Conservation (phyloP, 331 rosid genomes). For the Cydonia oblonga region DNA sequence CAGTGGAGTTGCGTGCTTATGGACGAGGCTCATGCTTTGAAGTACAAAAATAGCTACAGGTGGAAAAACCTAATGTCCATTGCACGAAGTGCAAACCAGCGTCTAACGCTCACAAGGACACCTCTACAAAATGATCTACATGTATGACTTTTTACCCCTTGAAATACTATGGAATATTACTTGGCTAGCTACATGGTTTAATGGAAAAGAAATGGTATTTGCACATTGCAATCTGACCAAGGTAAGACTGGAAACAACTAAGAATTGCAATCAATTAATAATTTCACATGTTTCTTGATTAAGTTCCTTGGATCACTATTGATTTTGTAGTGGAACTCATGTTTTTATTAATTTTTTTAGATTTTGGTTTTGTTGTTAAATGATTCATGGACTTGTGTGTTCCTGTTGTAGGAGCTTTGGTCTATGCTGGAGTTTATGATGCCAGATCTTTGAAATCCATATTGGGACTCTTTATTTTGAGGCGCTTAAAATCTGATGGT, state of each 20-base stretch:
- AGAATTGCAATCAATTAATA: not conserved
- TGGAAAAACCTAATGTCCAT: constrained; percentile 94
- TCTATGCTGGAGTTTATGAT: constrained; percentile 91
- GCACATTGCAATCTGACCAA: no score
- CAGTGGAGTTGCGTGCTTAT: constrained; percentile 92
- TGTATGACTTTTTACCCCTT: constrained; percentile 18
- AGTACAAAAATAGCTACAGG: constrained; percentile 86
- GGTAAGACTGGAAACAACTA: not conserved
- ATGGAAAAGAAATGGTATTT: no score
- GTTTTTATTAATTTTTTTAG: not conserved
- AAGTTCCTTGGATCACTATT: not conserved
- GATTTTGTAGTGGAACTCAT: not conserved
- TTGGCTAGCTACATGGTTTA: not conserved
- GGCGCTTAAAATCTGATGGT: constrained; percentile 91
- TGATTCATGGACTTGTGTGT: constrained; percentile 1
- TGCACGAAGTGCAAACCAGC: constrained; percentile 85
- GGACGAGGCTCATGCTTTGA: constrained; percentile 99
- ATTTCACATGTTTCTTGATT: not conserved
- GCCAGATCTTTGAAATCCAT: constrained; percentile 98
- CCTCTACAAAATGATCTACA: constrained; percentile 95
- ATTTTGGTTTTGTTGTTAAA: not conserved
- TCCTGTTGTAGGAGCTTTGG: constrained; percentile 84
- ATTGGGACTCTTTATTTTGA: constrained; percentile 86
- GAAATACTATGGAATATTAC: not conserved
- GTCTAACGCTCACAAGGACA: constrained; percentile 94